Evolutionary conservation across 768 basidiomycete species (phyloP), one percentile per base, ranked within the genome.

Genomic region (Suillus plorans): DNA sequence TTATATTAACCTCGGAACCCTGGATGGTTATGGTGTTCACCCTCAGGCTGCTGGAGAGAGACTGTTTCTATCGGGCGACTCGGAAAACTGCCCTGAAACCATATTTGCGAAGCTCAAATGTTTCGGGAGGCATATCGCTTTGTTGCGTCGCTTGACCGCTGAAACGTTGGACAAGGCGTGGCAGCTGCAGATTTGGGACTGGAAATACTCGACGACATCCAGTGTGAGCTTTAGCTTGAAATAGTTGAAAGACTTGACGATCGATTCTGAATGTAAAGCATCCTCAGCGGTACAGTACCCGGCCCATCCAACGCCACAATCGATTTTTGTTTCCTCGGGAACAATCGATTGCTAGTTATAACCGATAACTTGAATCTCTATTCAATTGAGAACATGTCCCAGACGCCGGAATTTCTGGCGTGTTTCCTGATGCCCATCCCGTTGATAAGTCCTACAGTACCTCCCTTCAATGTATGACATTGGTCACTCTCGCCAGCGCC

Each of bases 401-500:
- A 55, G 28, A 3, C 20, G 10, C 18, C 53, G 6, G 22, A 50
- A 36, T 20, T 55, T 5, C 34, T 55, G 18, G 20, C 34, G 18
- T 34, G 31, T 20, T 55, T 55, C 53, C 20, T 55, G 18, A 20
- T 55, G 18, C 53, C 53, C 5, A 7, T 25, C 49, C 1, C 25
- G 16, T 50, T 25, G 14, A 22, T 12, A 5, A n/a, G n/a, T n/a
- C n/a, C 12, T 47, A 22, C 12, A 12, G n/a, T 22, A n/a, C n/a
- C 18, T 36, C 20, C 10, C 6, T 12, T 9, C 53, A 4, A 20
- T 13, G 12, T 34, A 20, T 34, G 20, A 55, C 13, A 36, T 34
- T n/a, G n/a, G n/a, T 80, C 82, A 9, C 82, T 84, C 66, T 88
- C 85, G 58, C 88, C 89, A 0, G 90, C 92, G 0, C 93, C 92